Evolutionary conservation across 495 filamentous ascomycete genomes (phyloP).

Genomic region (Collariella sp.): DNA sequence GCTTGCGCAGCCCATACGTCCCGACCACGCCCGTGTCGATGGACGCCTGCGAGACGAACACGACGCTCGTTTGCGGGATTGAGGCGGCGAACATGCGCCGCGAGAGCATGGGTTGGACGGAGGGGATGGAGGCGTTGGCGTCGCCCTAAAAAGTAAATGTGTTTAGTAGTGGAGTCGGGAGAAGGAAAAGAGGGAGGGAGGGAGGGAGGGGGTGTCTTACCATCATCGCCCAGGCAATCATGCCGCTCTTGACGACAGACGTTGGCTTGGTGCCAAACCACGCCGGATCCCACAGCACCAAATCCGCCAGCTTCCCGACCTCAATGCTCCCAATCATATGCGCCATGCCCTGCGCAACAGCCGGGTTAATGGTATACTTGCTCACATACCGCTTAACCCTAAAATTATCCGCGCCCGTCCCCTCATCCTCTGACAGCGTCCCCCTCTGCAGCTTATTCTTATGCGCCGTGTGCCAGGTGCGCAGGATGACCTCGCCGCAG

Average conservation of each 20-base stretch:
- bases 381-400: conserved; percentile 87
- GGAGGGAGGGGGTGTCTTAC: conserved; percentile 34
- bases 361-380: conserved; percentile 98
- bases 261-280: conserved; percentile 85
- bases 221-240: conserved; percentile 84
- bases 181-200: not conserved
- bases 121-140: conserved; percentile 87
- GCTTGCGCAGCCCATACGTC: conserved; percentile 66
- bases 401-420: conserved; percentile 81
- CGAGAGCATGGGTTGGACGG: conserved; percentile 76
- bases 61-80: conserved; percentile 63
- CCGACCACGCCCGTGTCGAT: conserved; percentile 56
- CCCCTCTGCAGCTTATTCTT: conserved; percentile 95
- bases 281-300: conserved; percentile 81
- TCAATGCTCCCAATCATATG: conserved; percentile 86
- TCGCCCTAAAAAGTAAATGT: conserved; percentile 54
- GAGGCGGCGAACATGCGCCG: conserved; percentile 79
- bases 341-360: conserved; percentile 85
- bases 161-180: not conserved
- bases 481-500: conserved; percentile 86
- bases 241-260: conserved; percentile 79
- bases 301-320: conserved; percentile 82
- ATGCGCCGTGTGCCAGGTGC: conserved; percentile 97
- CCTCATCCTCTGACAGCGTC: conserved; percentile 64
- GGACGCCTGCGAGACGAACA: conserved; percentile 73